These are phyloP conservation scores for Paecilomyces niveus DNA, from an alignment of 2,329 filamentous ascomycete species.

Conservation along the genomic window DNA sequence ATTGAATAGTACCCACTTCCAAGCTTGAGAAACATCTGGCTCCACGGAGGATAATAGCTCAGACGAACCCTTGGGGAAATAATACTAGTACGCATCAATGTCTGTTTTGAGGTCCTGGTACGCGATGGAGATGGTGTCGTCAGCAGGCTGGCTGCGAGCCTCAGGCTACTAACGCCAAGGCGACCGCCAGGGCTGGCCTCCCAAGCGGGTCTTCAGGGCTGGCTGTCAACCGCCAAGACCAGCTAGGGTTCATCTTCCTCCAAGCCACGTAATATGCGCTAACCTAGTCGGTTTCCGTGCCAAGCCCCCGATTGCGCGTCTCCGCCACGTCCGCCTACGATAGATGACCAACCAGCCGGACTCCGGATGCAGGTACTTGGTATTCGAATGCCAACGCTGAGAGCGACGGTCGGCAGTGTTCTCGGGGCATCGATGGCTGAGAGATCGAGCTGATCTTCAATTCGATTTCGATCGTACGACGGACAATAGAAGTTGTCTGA, in stretches of 20 bases:
- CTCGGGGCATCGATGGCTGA: background rate
- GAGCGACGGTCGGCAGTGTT: background rate
- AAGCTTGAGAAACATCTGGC: background rate
- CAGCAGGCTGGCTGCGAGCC: background rate
- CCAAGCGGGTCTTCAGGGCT: background rate
- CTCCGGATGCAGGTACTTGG: background rate
- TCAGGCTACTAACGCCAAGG: background rate
- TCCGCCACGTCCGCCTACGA: conserved; percentile 18
- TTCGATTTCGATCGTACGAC: too few relatives aligned
- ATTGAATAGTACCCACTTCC: background rate
- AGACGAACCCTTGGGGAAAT: background rate
- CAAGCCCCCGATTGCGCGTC: conserved; percentile 35
- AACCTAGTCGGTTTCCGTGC: conserved; percentile 23
- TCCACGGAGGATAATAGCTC: background rate
- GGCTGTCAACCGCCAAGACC: conserved; percentile 6
- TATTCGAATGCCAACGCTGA: background rate
- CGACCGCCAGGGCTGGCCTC: background rate
- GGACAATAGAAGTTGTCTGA: background rate
- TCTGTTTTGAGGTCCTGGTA: background rate
- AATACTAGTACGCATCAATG: too few relatives aligned
- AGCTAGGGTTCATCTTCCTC: conserved; percentile 13
- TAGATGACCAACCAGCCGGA: background rate
- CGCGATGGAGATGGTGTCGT: background rate
- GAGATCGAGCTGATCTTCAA: too few relatives aligned
- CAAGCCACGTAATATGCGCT: conserved; percentile 15